Conservation (phyloP, 371 early-diverging fungal genomes). For the Rhizomucor miehei region DNA sequence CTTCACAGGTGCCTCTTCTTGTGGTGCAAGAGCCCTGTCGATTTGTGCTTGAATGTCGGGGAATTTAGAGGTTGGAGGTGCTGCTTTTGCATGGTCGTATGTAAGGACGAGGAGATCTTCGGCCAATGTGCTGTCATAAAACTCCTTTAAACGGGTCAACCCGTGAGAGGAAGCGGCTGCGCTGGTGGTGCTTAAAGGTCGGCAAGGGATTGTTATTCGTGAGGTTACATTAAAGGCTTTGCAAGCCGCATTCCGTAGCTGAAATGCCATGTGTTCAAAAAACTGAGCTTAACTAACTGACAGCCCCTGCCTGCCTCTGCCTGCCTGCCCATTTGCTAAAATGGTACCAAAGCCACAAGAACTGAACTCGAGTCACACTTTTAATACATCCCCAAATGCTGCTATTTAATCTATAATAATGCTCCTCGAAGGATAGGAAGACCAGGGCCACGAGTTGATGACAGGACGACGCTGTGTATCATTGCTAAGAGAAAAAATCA, state of each 20-base stretch:
- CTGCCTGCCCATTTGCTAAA: no score
- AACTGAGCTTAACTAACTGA: no score
- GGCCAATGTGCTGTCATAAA: conserved; percentile 76
- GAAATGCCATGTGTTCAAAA: conserved; percentile 7
- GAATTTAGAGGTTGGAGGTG: conserved; percentile 33
- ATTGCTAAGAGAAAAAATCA: conserved; percentile 35
- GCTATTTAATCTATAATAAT: conserved; percentile 15
- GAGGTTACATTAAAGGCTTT: not conserved
- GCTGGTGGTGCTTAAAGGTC: conserved; percentile 28
- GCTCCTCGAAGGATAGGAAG: conserved; percentile 41
- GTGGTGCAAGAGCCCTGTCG: conserved; percentile 19
- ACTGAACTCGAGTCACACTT: no score
- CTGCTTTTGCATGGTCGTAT: conserved; percentile 72
- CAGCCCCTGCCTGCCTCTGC: no score
- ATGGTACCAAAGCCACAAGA: no score
- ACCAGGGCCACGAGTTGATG: conserved; percentile 63
- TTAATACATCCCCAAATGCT: not conserved
- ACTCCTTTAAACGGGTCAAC: conserved; percentile 74
- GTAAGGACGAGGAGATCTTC: conserved; percentile 84
- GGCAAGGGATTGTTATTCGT: not conserved
- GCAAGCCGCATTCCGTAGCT: conserved; percentile 9
- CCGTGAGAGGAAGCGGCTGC: conserved; percentile 37
- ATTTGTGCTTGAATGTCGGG: conserved; percentile 42
- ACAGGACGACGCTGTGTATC: conserved; percentile 57
- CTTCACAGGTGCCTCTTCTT: conserved; percentile 4